Percentiles rank a stretch among this genome's conserved stretches.
Conservation (phyloP, 2,329 filamentous ascomycete species). For the Paraphaeosphaeria sporulosa region DNA sequence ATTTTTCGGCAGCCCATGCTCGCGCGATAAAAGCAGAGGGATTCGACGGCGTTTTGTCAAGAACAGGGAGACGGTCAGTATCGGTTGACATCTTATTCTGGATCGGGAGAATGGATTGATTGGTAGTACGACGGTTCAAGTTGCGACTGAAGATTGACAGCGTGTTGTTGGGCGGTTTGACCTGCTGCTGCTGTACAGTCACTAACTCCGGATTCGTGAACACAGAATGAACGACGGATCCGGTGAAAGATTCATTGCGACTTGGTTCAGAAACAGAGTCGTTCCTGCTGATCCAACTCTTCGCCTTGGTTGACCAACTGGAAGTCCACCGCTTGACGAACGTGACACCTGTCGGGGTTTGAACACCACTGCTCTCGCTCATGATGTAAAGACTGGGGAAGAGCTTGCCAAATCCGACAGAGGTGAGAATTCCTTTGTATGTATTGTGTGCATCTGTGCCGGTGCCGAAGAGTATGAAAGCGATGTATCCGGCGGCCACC, state of each 20-base stretch:
- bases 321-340: constrained; percentile 28
- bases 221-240: constrained; percentile 24
- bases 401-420: constrained; percentile 36
- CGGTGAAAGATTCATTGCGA: constrained; percentile 16
- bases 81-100: constrained; percentile 21
- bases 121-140: constrained; percentile 20
- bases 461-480: constrained; percentile 71
- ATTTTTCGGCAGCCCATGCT: constrained; percentile 33
- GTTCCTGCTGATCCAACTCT: constrained; percentile 32
- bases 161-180: not conserved
- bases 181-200: not conserved
- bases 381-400: constrained; percentile 39
- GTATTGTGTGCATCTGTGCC: constrained; percentile 63
- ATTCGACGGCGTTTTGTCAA: constrained; percentile 10
- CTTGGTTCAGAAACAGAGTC: constrained; percentile 26
- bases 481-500: constrained; percentile 60
- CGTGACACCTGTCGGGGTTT: constrained; percentile 25
- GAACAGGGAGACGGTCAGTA: constrained; percentile 3
- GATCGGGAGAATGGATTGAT: constrained; percentile 27
- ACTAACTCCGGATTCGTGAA: constrained; percentile 14
- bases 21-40: constrained; percentile 22
- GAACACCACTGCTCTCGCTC: constrained; percentile 22
- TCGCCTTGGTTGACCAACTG: constrained; percentile 32
- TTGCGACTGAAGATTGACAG: constrained; percentile 30
- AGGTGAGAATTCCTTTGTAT: constrained; percentile 37